A percentile compares a stretch with the other conserved stretches of the same genome.
phyloP scores from a whole-genome alignment of 139 green algal genomes.

The Astrephomene gubernaculifera region DNA sequence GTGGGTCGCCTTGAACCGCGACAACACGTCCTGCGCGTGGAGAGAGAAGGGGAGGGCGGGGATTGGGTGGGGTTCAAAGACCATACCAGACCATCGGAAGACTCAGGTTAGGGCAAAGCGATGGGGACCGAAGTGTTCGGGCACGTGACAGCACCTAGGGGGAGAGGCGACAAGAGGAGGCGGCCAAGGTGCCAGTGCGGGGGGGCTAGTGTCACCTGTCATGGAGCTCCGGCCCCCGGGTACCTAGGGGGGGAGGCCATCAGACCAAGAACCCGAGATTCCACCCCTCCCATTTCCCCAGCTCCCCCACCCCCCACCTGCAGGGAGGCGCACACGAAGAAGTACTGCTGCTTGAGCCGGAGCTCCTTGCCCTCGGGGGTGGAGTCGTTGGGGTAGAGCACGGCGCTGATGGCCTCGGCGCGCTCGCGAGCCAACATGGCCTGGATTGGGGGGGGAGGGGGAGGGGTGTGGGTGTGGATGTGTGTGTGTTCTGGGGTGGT shows the following conservation, averaged over 20 bases:
- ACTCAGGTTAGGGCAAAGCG: too few species aligned
- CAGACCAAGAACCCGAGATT: background rate
- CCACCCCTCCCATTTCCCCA: too few species aligned
- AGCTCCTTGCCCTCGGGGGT: slow-evolving; percentile 98
- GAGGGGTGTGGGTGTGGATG: background rate
- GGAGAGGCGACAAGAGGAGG: background rate
- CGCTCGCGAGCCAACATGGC: slow-evolving; percentile 85
- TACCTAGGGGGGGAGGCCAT: background rate
- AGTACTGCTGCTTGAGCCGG: slow-evolving; percentile 99
- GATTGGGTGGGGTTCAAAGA: background rate
- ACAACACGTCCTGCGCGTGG: slow-evolving; percentile 73
- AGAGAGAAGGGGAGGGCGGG: background rate
- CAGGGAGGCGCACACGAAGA: slow-evolving; percentile 96
- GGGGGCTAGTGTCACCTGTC: background rate
- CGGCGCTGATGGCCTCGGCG: slow-evolving; percentile 93
- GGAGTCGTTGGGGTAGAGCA: slow-evolving; percentile 99
- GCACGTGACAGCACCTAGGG: too few species aligned
- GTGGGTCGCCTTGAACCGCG: slow-evolving; percentile 74
- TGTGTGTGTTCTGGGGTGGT: background rate
- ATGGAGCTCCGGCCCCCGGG: background rate
- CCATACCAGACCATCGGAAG: too few species aligned
- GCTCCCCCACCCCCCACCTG: slow-evolving; percentile 76
- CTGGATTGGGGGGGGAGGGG: slow-evolving; percentile 44
- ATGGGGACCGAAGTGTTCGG: too few species aligned
- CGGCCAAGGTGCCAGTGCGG: background rate